These are phyloP conservation scores for Carex scoparia DNA, from an alignment of 176 grass and related monocot genomes.

Conservation along the genomic window DNA sequence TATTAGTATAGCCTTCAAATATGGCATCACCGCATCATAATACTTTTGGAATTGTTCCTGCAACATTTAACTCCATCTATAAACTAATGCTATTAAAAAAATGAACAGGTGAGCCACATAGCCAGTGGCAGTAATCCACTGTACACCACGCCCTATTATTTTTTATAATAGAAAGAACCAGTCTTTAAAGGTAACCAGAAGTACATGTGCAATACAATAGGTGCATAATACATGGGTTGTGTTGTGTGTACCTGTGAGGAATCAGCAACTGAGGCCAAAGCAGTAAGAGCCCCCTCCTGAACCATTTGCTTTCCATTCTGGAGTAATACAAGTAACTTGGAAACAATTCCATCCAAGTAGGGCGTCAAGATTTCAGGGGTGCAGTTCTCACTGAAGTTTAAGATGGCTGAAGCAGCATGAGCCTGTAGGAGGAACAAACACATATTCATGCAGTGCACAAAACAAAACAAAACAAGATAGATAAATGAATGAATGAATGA, in stretches of 20 bases:
- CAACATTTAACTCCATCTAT: conserved; percentile 10
- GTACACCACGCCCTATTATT: not conserved
- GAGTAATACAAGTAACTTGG: conserved; percentile 92
- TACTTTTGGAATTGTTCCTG: conserved; percentile 98
- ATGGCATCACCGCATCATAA: conserved; percentile 98
- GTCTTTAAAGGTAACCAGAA: not conserved
- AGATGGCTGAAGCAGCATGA: conserved; percentile 88
- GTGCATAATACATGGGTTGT: not conserved
- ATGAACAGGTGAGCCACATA: not conserved
- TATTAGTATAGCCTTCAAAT: conserved; percentile 93
- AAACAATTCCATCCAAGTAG: conserved; percentile 88
- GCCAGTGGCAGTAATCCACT: not conserved
- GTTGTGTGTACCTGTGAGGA: conserved; percentile 69
- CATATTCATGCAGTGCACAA: too few relatives aligned
- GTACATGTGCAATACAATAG: not conserved
- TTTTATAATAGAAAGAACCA: not conserved
- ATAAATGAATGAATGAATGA: too few relatives aligned
- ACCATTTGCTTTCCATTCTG: conserved; percentile 99
- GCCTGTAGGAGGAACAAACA: conserved; percentile 31
- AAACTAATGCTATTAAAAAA: not conserved
- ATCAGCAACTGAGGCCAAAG: conserved; percentile 98
- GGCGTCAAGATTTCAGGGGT: conserved; percentile 93
- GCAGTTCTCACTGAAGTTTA: conserved; percentile 98
- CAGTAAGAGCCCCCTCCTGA: conserved; percentile 94
- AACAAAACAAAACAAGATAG: too few relatives aligned